phyloP scores from a whole-genome alignment of 164 flowering plant genomes.

The Akebia trifoliata region DNA sequence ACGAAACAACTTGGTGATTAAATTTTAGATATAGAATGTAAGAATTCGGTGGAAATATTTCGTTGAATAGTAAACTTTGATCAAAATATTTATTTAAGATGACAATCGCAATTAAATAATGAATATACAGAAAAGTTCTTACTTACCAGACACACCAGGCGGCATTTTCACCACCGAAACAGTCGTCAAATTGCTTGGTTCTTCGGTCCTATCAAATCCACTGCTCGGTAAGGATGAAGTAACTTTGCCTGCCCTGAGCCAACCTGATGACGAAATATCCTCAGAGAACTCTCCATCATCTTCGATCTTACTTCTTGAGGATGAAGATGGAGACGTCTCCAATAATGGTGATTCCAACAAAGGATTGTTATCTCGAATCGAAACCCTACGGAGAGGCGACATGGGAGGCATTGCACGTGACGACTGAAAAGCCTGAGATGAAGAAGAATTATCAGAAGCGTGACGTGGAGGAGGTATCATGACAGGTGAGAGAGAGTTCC shows the following conservation, averaged over 20 bases:
- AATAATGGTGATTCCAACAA: conserved; percentile 57
- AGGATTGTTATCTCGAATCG: conserved; percentile 19
- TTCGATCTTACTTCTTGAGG: conserved; percentile 29
- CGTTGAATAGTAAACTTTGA: no score
- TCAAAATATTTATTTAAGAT: no score
- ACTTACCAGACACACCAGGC: conserved; percentile 25
- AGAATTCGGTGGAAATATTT: no score
- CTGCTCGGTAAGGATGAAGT: conserved; percentile 46
- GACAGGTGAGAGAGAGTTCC: conserved; percentile 66
- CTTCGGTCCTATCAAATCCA: conserved; percentile 38
- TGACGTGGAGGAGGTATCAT: conserved; percentile 76
- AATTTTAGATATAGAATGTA: no score
- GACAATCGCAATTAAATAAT: no score
- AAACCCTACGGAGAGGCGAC: conserved; percentile 29
- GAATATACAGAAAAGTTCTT: neutral
- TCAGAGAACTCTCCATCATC: conserved; percentile 44
- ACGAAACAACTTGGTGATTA: no score
- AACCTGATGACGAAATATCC: conserved; percentile 27
- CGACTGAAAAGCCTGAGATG: conserved; percentile 9
- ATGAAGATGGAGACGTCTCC: conserved; percentile 27
- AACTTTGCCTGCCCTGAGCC: conserved; percentile 32
- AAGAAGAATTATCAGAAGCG: conserved; percentile 43
- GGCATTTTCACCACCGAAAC: conserved; percentile 32
- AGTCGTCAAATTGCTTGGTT: conserved; percentile 25
- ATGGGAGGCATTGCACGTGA: conserved; percentile 27